Evolutionary conservation across 805 yeast genomes (phyloP), one percentile per base, ranked within the genome.

Genomic region (Jamesozyma rosinii): DNA sequence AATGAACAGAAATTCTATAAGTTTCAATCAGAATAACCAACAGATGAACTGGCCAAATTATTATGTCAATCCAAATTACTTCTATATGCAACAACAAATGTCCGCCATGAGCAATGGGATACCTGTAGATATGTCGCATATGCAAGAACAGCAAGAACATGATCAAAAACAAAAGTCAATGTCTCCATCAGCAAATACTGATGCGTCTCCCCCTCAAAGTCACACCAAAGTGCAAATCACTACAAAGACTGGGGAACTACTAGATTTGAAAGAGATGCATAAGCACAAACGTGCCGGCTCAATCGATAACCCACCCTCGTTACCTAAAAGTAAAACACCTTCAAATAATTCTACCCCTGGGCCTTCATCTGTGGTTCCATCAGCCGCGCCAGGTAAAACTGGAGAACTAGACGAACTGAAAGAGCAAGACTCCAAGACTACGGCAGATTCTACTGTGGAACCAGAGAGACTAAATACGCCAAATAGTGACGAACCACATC

Each of bases 201-300:
- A 18, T 17, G 17, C 34, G 20, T 29, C 13, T 9, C 30, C 11
- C 17, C 5, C 20, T 32, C 19, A 40, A 29, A 17, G 27, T 24
- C 35, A 50, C 10, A 55, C 49, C 20, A 59, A 55, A 45, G 55
- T 61, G 43, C 63, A 57, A 47, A 61, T 59, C 37, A 58, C 64
- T 6, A 58, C 61, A n/a, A 60, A 59, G 46, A 51, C 57, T 35
- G 64, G 65, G 30, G 61, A 61, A 43, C 56, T 50, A 41, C 43
- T 58, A 24, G 60, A 58, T 48, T 50, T 59, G 38, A 51, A 48
- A 24, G 55, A 55, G 8, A 49, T 58, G 14, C 60, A 56, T 36
- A 30, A n/a, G 15, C 13, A 30, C 15, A 30, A 30, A 30, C n/a
- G n/a, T n/a, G n/a, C n/a, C n/a, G n/a, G n/a, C n/a, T n/a, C n/a